Evolutionary conservation across 805 yeast genomes (phyloP).

Genomic region (Cyberlindnera samutprakarnensis): DNA sequence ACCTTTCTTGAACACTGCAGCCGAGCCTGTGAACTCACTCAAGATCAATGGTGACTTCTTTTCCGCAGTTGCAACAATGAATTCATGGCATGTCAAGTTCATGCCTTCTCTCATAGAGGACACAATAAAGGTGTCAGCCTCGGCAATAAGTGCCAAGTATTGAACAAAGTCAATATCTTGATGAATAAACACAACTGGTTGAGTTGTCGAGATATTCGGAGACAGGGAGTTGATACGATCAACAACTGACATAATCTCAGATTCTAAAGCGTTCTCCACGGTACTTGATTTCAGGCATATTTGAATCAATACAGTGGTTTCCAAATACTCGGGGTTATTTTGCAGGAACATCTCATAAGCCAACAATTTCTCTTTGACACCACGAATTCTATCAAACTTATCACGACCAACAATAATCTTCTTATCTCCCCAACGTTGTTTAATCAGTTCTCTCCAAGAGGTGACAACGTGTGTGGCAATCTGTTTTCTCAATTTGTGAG

Average conservation of each 20-base stretch:
- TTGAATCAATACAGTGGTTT: conserved; percentile 70
- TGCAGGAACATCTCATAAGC: conserved; percentile 79
- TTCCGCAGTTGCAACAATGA: conserved; percentile 63
- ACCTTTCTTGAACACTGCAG: conserved; percentile 64
- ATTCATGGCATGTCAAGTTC: conserved; percentile 95
- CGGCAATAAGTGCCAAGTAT: conserved; percentile 76
- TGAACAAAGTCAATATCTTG: conserved; percentile 88
- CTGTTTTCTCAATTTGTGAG: conserved; percentile 41
- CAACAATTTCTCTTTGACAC: conserved; percentile 76
- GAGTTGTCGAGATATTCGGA: conserved; percentile 61
- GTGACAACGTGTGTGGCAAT: conserved; percentile 40
- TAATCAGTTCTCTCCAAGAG: conserved; percentile 62
- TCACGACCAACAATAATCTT: conserved; percentile 80
- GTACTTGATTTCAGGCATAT: conserved; percentile 56
- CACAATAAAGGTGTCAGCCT: conserved; percentile 83
- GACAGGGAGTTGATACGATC: conserved; percentile 79
- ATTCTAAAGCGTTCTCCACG: conserved; percentile 54
- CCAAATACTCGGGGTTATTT: conserved; percentile 63
- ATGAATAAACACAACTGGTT: conserved; percentile 81
- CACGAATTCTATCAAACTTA: conserved; percentile 80
- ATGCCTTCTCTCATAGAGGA: conserved; percentile 94
- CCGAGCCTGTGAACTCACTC: conserved; percentile 94
- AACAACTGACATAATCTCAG: conserved; percentile 67
- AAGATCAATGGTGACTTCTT: conserved; percentile 75
- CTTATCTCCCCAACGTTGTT: conserved; percentile 71